These are phyloP conservation scores for Carex myosuroides DNA, from an alignment of 176 grass and related monocot genomes.

Conservation along the genomic window DNA sequence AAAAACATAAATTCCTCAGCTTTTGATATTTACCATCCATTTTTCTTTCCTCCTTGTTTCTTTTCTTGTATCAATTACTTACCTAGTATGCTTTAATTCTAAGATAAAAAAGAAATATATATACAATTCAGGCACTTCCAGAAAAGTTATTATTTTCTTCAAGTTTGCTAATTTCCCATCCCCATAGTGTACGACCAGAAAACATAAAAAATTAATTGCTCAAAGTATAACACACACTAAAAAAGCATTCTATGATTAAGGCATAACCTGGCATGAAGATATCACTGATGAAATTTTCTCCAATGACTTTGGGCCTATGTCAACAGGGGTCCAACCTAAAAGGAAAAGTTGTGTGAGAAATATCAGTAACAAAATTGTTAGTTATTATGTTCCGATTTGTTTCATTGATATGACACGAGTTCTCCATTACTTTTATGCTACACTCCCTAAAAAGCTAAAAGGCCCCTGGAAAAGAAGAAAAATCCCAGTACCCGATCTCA, in stretches of 20 bases:
- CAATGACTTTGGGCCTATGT: conserved; percentile 80
- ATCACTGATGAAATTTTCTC: conserved; percentile 57
- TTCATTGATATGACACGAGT: neutral
- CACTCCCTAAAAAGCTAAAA: neutral
- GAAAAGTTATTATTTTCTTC: neutral
- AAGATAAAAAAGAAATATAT: neutral
- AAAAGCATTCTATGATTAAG: conserved; percentile 9
- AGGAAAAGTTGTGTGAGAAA: neutral
- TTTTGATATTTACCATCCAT: neutral
- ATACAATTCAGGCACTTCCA: neutral
- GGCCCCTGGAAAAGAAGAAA: neutral
- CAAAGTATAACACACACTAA: neutral
- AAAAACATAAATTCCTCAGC: conserved; percentile 5
- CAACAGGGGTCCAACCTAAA: conserved; percentile 70
- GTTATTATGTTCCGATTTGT: neutral
- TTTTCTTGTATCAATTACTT: conserved; percentile 2
- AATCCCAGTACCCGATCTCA: neutral
- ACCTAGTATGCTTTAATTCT: neutral
- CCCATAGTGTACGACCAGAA: neutral
- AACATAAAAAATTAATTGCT: neutral
- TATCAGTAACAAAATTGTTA: neutral
- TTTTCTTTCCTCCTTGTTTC: neutral
- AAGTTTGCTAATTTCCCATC: neutral
- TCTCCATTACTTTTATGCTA: neutral
- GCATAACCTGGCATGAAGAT: conserved; percentile 57